A percentile compares a stretch with the other conserved stretches of the same genome.
Evolutionary conservation across 208 protist genomes (phyloP).

Genomic region (Leishmania amazonensis): DNA sequence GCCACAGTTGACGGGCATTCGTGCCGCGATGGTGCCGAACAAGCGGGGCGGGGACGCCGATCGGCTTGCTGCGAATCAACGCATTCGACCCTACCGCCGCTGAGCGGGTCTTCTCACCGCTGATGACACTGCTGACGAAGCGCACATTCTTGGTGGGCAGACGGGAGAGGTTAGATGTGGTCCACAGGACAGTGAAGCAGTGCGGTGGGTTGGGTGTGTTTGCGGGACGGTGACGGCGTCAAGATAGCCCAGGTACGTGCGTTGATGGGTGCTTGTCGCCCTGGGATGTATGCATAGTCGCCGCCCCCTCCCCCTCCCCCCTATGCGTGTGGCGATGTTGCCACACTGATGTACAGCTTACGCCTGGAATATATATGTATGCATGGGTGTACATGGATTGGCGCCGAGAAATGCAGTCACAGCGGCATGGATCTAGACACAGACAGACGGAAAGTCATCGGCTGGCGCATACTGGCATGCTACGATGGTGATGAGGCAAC

Average conservation of each 20-base stretch:
- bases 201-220: not conserved
- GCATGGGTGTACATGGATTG: not conserved
- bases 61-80: slow-evolving; percentile 20
- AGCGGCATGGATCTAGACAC: not conserved
- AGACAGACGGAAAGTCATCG: not conserved
- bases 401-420: not conserved
- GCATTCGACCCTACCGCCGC: slow-evolving; percentile 22
- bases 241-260: not conserved
- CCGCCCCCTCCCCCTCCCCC: not conserved
- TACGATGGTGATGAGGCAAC: not conserved
- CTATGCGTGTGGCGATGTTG: not conserved
- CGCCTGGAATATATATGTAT: not conserved
- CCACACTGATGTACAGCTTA: not conserved
- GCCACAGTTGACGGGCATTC: slow-evolving; percentile 1
- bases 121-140: not conserved
- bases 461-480: not conserved
- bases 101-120: not conserved
- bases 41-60: slow-evolving; percentile 15
- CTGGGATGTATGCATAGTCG: not conserved
- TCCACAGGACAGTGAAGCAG: not conserved
- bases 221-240: not conserved
- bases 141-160: not conserved
- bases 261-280: not conserved
- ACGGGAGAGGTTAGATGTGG: not conserved
- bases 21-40: not conserved